Evolutionary conservation across 2,329 filamentous ascomycete species (phyloP).

Genomic region (Seiridium cupressi): DNA sequence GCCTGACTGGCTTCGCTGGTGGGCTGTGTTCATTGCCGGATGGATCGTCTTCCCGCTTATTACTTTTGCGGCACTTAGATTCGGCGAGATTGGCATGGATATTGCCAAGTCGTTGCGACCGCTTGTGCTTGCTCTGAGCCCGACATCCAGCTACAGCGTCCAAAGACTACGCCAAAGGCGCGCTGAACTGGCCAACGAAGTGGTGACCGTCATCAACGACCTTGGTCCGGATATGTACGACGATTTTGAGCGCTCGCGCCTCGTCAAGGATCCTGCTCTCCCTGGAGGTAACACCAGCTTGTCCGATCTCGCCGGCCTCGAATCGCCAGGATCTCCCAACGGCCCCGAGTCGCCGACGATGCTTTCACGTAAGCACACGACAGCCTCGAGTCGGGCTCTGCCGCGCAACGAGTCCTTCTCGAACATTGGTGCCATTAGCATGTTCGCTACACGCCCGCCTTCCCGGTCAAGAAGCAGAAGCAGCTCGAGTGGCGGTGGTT

Average conservation of each 20-base stretch:
- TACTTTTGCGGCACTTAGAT: conserved; percentile 89
- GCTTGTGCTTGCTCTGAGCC: conserved; percentile 80
- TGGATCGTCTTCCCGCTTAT: conserved; percentile 82
- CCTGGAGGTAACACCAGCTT: conserved; percentile 23
- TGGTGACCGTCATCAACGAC: conserved; percentile 91
- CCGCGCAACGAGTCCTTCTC: conserved; percentile 92
- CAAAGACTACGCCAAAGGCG: conserved; percentile 73
- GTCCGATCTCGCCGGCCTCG: conserved; percentile 28
- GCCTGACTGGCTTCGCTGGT: conserved; percentile 77
- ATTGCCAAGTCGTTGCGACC: conserved; percentile 93
- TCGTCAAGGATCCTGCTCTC: conserved; percentile 56
- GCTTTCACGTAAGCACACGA: conserved; percentile 49
- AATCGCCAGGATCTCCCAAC: conserved; percentile 15
- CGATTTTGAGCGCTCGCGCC: conserved; percentile 81
- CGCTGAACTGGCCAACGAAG: conserved; percentile 72
- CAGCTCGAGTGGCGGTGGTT: conserved; percentile 63
- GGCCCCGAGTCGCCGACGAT: conserved; percentile 19
- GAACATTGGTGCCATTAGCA: conserved; percentile 81
- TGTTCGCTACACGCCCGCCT: conserved; percentile 87
- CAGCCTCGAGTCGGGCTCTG: conserved; percentile 50
- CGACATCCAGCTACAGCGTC: conserved; percentile 80
- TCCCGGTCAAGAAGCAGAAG: conserved; percentile 75
- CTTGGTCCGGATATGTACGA: conserved; percentile 94
- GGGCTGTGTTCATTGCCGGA: conserved; percentile 70
- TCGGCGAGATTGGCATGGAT: conserved; percentile 98